Conservation (phyloP, 2,329 filamentous ascomycete genomes). For the Venturia pyrina region DNA sequence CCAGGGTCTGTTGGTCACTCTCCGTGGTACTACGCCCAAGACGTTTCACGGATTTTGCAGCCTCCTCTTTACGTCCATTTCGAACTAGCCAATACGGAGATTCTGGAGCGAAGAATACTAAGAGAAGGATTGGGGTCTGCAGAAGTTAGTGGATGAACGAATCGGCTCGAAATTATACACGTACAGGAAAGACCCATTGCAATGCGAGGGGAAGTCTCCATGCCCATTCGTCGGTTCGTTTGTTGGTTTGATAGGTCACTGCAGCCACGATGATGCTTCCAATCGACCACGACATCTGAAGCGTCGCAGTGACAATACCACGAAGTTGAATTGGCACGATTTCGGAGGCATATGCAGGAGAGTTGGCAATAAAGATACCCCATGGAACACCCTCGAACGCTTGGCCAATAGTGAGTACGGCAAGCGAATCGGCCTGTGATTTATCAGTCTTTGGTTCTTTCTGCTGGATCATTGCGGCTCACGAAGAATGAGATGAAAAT, state of each 20-base stretch:
- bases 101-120: constrained; percentile 58
- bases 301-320: constrained; percentile 35
- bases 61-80: constrained; percentile 52
- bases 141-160: constrained; percentile 29
- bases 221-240: constrained; percentile 30
- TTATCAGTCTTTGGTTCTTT: background rate
- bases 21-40: constrained; percentile 43
- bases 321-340: constrained; percentile 64
- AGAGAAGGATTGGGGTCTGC: constrained; percentile 28
- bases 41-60: constrained; percentile 55
- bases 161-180: constrained; percentile 24
- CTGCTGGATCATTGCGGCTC: constrained; percentile 14
- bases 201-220: constrained; percentile 44
- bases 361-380: constrained; percentile 30
- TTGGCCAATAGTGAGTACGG: constrained; percentile 42
- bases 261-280: constrained; percentile 54
- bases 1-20: constrained; percentile 72
- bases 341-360: constrained; percentile 41
- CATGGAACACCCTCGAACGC: constrained; percentile 53
- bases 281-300: constrained; percentile 63
- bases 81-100: constrained; percentile 68
- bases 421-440: constrained; percentile 29
- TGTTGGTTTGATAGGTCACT: constrained; percentile 46
- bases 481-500: constrained; percentile 41
- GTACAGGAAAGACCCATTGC: constrained; percentile 50